Evolutionary conservation across 1,139 yeast species (phyloP).

Genomic region (Taphrina communis): DNA sequence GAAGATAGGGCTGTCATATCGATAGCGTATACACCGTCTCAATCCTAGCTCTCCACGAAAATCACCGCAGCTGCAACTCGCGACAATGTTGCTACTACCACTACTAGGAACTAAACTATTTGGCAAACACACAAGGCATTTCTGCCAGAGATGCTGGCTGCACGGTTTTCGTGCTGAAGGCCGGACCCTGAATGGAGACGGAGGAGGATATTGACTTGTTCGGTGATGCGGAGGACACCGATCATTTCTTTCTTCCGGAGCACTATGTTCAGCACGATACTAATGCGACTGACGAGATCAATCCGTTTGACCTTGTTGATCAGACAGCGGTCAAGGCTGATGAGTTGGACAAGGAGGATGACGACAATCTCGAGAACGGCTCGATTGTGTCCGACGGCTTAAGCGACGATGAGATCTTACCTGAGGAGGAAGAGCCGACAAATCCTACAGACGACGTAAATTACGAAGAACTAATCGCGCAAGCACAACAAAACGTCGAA

Average conservation of each 20-base stretch:
- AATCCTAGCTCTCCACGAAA: neutral
- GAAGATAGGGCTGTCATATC: neutral
- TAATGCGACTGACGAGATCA: neutral
- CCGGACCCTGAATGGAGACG: slow-evolving; percentile 2
- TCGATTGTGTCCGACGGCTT: slow-evolving; percentile 35
- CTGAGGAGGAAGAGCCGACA: slow-evolving; percentile 55
- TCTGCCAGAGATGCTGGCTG: too few relatives aligned
- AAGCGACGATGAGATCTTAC: slow-evolving; percentile 47
- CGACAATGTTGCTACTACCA: too few relatives aligned
- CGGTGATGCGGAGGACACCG: slow-evolving; percentile 36
- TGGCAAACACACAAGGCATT: too few relatives aligned
- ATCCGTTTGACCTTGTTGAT: slow-evolving; percentile 2
- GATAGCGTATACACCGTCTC: neutral
- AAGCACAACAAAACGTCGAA: slow-evolving; percentile 47
- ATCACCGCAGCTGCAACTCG: too few relatives aligned
- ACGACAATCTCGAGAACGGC: neutral
- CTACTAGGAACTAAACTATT: too few relatives aligned
- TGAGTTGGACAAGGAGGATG: neutral
- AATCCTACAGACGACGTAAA: slow-evolving; percentile 44
- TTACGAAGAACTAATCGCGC: slow-evolving; percentile 49
- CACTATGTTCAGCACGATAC: slow-evolving; percentile 21
- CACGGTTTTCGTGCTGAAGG: too few relatives aligned
- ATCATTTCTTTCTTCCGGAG: slow-evolving; percentile 40
- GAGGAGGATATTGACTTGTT: slow-evolving; percentile 33
- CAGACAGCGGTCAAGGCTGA: neutral